These are phyloP conservation scores for Fusarium sp. DNA, from an alignment of 2,329 filamentous ascomycete species.

Conservation along the genomic window DNA sequence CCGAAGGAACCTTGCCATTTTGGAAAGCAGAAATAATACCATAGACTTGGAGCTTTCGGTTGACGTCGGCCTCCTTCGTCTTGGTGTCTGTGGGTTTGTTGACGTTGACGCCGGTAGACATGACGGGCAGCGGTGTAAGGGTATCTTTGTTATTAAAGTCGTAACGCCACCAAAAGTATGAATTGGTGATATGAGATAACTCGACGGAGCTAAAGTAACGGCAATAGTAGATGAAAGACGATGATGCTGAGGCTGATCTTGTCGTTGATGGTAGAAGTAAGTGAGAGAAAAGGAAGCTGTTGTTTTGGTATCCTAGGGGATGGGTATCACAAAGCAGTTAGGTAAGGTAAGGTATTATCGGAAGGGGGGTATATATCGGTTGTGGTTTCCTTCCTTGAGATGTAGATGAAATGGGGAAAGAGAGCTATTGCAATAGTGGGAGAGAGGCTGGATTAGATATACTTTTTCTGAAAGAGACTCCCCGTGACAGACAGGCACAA, in stretches of 20 bases:
- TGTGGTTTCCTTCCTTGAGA: conserved; percentile 19
- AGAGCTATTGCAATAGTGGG: conserved; percentile 6
- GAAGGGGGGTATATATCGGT: conserved; percentile 30
- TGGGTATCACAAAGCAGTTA: conserved; percentile 46
- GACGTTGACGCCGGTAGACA: conserved; percentile 60
- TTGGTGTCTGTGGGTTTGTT: conserved; percentile 78
- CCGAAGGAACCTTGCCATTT: conserved; percentile 88
- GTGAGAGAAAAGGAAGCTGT: conserved; percentile 18
- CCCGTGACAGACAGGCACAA: conserved; percentile 32
- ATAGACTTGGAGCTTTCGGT: conserved; percentile 93
- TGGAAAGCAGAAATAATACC: conserved; percentile 88
- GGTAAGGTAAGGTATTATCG: conserved; percentile 37
- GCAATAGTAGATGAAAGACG: conserved; percentile 8
- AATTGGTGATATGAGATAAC: conserved; percentile 3
- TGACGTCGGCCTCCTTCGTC: conserved; percentile 86
- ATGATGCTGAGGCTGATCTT: conserved; percentile 18
- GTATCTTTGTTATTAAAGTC: conserved; percentile 32
- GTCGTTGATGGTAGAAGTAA: conserved; percentile 1
- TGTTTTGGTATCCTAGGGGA: conserved; percentile 35
- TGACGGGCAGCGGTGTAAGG: conserved; percentile 39
- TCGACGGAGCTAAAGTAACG: conserved; percentile 8
- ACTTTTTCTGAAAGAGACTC: conserved; percentile 22
- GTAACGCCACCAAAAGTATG: conserved; percentile 14
- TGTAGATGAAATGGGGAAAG: conserved; percentile 26
- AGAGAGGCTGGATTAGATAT: conserved; percentile 43